These are phyloP conservation scores for Cryptomeria japonica DNA, from an alignment of 75 land plant genomes.

Conservation along the genomic window DNA sequence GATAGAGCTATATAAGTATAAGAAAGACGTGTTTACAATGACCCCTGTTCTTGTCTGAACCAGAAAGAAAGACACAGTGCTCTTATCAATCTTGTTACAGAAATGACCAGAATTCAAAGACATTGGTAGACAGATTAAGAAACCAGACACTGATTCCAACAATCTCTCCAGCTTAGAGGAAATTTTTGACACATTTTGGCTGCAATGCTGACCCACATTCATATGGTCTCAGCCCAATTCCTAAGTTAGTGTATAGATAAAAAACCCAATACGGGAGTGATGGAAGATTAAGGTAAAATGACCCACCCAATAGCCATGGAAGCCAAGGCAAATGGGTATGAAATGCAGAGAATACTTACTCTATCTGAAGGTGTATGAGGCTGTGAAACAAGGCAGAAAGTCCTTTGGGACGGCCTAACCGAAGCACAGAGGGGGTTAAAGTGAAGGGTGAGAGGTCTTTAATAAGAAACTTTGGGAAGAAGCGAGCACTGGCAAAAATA, in stretches of 20 bases:
- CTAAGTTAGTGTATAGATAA: not conserved
- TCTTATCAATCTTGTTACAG: not conserved
- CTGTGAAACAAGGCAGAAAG: not conserved
- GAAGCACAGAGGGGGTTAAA: slow-evolving; percentile 6
- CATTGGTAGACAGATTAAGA: not conserved
- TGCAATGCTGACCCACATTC: slow-evolving; percentile 3
- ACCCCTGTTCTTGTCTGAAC: not conserved
- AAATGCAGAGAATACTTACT: not conserved
- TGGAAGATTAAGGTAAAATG: not conserved
- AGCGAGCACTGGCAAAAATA: not conserved
- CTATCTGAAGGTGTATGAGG: not conserved
- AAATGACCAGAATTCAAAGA: not conserved
- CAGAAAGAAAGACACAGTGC: not conserved
- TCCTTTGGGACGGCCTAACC: not conserved
- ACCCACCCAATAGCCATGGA: not conserved
- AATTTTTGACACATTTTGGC: not conserved
- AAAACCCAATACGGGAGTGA: not conserved
- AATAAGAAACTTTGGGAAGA: slow-evolving; percentile 14
- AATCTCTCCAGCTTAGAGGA: not conserved
- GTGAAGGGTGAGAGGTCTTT: slow-evolving; percentile 12
- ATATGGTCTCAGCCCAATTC: slow-evolving; percentile 1
- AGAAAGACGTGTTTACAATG: not conserved
- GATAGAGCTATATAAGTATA: not conserved
- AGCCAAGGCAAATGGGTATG: not conserved
- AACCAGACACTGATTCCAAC: not conserved